Conservation (phyloP, 352 stramenopile species). For the Globisporangium solare region DNA sequence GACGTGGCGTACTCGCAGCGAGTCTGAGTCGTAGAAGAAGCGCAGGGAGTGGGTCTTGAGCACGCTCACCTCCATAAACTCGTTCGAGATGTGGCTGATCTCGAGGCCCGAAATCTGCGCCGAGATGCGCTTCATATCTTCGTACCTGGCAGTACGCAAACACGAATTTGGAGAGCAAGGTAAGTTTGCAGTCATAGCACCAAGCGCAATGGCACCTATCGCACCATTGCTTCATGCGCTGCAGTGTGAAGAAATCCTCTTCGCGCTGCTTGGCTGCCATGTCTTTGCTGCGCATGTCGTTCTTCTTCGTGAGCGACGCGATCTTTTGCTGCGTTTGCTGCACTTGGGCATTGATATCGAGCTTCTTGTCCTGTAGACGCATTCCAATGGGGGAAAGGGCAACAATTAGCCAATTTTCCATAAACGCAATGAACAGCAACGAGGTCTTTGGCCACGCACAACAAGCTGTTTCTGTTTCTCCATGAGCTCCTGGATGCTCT, state of each 20-base stretch:
- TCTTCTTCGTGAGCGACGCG: slow-evolving; percentile 53
- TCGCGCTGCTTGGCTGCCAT: slow-evolving; percentile 69
- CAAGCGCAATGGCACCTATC: background rate
- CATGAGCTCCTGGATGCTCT: slow-evolving; percentile 67
- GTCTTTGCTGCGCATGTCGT: slow-evolving; percentile 63
- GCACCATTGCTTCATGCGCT: slow-evolving; percentile 76
- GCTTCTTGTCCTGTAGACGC: slow-evolving; percentile 51
- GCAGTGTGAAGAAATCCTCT: slow-evolving; percentile 59
- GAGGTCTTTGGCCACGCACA: slow-evolving; percentile 14
- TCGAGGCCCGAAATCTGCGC: slow-evolving; percentile 51
- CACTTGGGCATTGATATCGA: slow-evolving; percentile 63
- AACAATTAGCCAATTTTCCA: too few species aligned
- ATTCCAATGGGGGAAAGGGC: too few species aligned
- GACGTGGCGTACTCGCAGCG: slow-evolving; percentile 47
- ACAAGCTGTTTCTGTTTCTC: slow-evolving; percentile 62
- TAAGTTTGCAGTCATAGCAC: background rate
- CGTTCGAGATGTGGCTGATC: slow-evolving; percentile 45
- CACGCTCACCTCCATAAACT: slow-evolving; percentile 58
- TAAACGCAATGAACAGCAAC: too few species aligned
- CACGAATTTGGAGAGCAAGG: background rate
- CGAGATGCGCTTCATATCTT: slow-evolving; percentile 52
- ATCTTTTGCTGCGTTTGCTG: slow-evolving; percentile 60
- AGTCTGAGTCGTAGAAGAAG: slow-evolving; percentile 55
- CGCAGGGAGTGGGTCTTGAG: slow-evolving; percentile 45
- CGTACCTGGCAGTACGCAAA: slow-evolving; percentile 36